A percentile compares a stretch with the other conserved stretches of the same genome.
These are phyloP conservation scores for Gardenia jasminoides DNA, from an alignment of 257 asterid species.

Conservation along the genomic window DNA sequence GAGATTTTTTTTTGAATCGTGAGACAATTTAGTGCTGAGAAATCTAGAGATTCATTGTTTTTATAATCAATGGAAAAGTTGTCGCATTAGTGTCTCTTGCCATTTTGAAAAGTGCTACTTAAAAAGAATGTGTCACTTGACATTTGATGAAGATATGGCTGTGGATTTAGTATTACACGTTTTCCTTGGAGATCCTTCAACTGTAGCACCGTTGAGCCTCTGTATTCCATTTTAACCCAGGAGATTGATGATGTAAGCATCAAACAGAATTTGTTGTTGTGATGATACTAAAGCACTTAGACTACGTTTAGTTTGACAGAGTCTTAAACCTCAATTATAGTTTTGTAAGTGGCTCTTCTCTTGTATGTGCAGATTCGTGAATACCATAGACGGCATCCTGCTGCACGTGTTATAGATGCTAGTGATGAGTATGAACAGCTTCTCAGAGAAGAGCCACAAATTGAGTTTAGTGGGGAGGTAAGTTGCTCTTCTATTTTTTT, in stretches of 20 bases:
- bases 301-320: not conserved
- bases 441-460: conserved; percentile 79
- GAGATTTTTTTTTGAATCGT: not conserved
- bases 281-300: not conserved
- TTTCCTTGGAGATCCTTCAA: not conserved
- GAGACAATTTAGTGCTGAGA: no score
- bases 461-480: conserved; percentile 97
- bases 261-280: not conserved
- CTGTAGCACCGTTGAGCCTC: not conserved
- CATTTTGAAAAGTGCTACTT: not conserved
- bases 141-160: not conserved
- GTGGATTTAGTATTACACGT: not conserved
- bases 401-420: conserved; percentile 78
- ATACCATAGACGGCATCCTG: conserved; percentile 86
- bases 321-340: not conserved
- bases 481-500: conserved; percentile 9
- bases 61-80: not conserved
- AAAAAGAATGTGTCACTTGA: no score
- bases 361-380: conserved; percentile 70
- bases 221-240: not conserved
- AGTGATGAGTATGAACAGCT: conserved; percentile 84
- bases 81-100: not conserved
- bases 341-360: not conserved
- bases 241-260: not conserved
- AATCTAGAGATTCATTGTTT: not conserved